A percentile compares a stretch with the other conserved stretches of the same genome.
These are phyloP conservation scores for Calvatia gigantea DNA, from an alignment of 768 basidiomycete species.

Conservation along the genomic window DNA sequence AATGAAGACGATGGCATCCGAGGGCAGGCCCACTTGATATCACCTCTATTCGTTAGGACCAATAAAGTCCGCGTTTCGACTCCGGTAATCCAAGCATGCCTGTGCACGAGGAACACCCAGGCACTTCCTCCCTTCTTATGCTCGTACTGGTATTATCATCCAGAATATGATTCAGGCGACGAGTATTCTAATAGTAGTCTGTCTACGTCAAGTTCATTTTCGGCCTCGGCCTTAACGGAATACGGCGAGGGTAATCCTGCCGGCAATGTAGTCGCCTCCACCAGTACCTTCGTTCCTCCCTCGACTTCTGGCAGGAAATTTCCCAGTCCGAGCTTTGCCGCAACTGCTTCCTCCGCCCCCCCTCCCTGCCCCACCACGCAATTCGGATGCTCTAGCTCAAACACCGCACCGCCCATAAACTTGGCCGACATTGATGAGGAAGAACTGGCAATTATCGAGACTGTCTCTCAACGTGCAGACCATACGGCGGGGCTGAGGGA, in stretches of 20 bases:
- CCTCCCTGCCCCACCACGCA: background rate
- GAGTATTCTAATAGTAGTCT: background rate
- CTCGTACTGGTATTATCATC: background rate
- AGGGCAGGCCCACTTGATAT: background rate
- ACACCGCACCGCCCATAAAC: too few relatives aligned
- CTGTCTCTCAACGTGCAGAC: background rate
- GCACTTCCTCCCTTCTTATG: background rate
- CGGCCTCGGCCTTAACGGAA: background rate
- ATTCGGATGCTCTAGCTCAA: background rate
- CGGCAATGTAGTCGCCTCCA: too few relatives aligned
- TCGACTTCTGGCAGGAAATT: too few relatives aligned
- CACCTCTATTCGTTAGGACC: background rate
- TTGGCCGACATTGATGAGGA: background rate
- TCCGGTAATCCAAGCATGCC: background rate
- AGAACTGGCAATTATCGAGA: background rate
- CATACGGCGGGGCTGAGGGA: too few relatives aligned
- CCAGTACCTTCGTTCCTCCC: too few relatives aligned
- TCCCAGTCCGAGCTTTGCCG: background rate
- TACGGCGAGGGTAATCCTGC: too few relatives aligned
- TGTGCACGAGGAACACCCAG: background rate
- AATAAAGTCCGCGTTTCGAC: background rate
- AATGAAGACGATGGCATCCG: background rate
- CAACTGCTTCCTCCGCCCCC: background rate
- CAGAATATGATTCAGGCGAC: slow-evolving; percentile 5
- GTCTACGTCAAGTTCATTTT: background rate